Base-by-base conservation (phyloP, 306 rosid species). In the Senna tora region DNA sequence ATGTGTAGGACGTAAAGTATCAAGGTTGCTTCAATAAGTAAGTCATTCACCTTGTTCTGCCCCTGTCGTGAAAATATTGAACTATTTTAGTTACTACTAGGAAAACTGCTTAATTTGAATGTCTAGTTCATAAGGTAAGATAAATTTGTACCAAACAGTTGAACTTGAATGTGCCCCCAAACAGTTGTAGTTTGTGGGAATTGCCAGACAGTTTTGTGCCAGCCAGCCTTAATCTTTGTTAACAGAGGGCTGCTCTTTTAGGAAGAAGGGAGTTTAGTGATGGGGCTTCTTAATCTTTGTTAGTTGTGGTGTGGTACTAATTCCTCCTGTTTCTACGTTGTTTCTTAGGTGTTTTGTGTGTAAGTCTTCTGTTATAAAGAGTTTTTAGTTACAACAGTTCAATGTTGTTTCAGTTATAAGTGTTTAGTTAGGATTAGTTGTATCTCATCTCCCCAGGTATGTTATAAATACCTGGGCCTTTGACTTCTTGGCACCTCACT, bases 21-120 rank as follows among this genome's bases (percentile, higher is more conserved):
- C 85, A 85, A 47, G 89, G 87, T 9, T 85, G 87, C 78, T 85
- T 85, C 75, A 85, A 78, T 73, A 85, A 80, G 87, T 82, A 77
- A 71, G 87, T 74, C 25, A n/a, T 50, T 50, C 55, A n/a, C 3
- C 15, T n/a, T 5, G 17, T 11, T 15, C 9, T 5, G 8, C 5
- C 17, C 43, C 9, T 9, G 15, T 7, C 8, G 43, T 28, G 14
- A 7, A 20, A 28, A 1, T 43, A 22, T 22, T 36, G 7, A 1
- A 16, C 14, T 6, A 8, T 5, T 2, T 11, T 2, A 17, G 5
- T 33, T 28, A 59, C 15, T 7, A 9, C 21, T 2, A 1, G 1
- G n/a, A 43, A 3, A 46, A 15, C 7, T 46, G 42, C 30, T 30
- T 50, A 8, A 9, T 32, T 34, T 32, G 20, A 33, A 10, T 50